phyloP scores from a whole-genome alignment of 2,329 filamentous ascomycete genomes.

The Hyphodiscus sp. region DNA sequence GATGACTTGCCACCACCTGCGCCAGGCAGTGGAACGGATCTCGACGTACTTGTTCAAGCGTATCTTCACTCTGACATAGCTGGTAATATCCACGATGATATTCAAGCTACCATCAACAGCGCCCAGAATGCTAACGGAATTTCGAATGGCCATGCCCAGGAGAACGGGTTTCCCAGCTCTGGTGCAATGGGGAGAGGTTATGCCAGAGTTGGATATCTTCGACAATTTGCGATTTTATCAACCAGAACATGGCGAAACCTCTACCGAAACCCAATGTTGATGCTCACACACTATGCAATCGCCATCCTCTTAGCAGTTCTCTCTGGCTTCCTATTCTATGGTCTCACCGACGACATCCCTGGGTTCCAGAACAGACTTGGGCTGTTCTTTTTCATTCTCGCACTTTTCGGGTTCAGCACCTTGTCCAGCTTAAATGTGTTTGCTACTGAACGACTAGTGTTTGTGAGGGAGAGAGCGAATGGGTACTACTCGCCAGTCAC shows the following conservation, averaged over 20 bases:
- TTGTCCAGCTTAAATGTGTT: slow-evolving; percentile 92
- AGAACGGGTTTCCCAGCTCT: slow-evolving; percentile 39
- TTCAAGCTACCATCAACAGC: slow-evolving; percentile 57
- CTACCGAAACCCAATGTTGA: slow-evolving; percentile 94
- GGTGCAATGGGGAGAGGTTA: slow-evolving; percentile 71
- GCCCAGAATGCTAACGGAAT: slow-evolving; percentile 63
- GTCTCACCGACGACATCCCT: slow-evolving; percentile 88
- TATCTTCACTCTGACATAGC: slow-evolving; percentile 78
- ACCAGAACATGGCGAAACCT: slow-evolving; percentile 93
- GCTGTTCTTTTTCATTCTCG: slow-evolving; percentile 94
- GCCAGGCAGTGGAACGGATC: slow-evolving; percentile 58
- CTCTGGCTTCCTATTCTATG: slow-evolving; percentile 93
- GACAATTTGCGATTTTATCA: slow-evolving; percentile 86
- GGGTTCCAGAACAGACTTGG: slow-evolving; percentile 97
- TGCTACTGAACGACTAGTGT: slow-evolving; percentile 61
- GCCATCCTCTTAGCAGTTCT: slow-evolving; percentile 91
- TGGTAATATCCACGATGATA: slow-evolving; percentile 67
- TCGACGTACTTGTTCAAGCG: slow-evolving; percentile 72
- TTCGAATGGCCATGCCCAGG: slow-evolving; percentile 45
- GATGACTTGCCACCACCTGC: slow-evolving; percentile 57
- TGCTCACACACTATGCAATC: slow-evolving; percentile 97
- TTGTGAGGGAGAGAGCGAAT: slow-evolving; percentile 10
- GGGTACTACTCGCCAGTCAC: slow-evolving; percentile 92
- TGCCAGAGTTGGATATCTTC: slow-evolving; percentile 67
- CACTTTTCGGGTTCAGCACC: slow-evolving; percentile 94